Conservation (phyloP, 345 rosid species). For the Camelina sativa region DNA sequence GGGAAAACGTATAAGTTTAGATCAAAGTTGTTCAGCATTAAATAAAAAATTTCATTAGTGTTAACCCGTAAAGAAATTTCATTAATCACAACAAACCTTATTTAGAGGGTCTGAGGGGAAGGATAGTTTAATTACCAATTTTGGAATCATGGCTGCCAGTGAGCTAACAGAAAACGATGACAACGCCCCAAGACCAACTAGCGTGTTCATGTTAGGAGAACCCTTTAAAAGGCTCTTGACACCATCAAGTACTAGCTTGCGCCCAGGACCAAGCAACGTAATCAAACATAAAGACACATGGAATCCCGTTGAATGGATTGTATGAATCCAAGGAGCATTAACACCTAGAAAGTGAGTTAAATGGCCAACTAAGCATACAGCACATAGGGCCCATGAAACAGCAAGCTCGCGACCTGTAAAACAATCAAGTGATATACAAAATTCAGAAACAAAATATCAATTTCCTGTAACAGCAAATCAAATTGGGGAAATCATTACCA, state of each 20-base stretch:
- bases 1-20: neutral
- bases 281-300: constrained; percentile 83
- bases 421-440: constrained; percentile 16
- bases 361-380: constrained; percentile 96
- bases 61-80: neutral
- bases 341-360: constrained; percentile 72
- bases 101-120: constrained; percentile 12
- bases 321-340: constrained; percentile 79
- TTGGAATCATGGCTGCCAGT: constrained; percentile 81
- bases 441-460: constrained; percentile 30
- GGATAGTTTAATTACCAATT: constrained; percentile 54
- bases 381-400: constrained; percentile 96
- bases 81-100: neutral
- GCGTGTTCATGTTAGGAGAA: constrained; percentile 91
- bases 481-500: constrained; percentile 49
- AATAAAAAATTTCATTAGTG: neutral
- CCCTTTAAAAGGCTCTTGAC: constrained; percentile 80
- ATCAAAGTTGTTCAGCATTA: constrained; percentile 1
- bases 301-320: constrained; percentile 87
- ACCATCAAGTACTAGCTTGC: constrained; percentile 83
- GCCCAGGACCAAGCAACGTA: constrained; percentile 95
- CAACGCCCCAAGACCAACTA: constrained; percentile 96
- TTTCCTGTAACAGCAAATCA: constrained; percentile 9
- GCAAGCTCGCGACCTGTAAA: constrained; percentile 83
- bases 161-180: constrained; percentile 92